Base-by-base conservation (phyloP, 345 rosid genomes). In the Moringa oleifera region DNA sequence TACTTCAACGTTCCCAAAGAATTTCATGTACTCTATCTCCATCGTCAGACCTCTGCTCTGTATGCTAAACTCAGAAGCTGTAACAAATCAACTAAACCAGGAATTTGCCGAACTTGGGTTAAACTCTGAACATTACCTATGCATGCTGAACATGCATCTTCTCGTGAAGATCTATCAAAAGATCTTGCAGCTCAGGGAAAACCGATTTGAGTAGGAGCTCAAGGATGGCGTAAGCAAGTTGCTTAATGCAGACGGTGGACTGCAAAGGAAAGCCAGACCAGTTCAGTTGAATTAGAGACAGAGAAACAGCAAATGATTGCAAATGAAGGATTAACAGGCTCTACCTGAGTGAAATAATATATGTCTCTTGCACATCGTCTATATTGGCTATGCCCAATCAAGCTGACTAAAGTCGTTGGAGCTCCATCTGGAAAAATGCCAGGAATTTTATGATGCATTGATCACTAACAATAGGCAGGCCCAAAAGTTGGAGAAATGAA, bases 331-430 rank as follows among this genome's bases (percentile, higher is more conserved):
- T 25, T 22, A 20, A 45, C 28, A 21, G 20, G 59, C 21, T 52
- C 8, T 51, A 95, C 99, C 97, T 95, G 99, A 61, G 96, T 89
- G 79, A 95, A 95, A 71, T 83, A 85, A 73, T 81, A 95, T 59
- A 95, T 91, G 72, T 91, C 99, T 78, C 84, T 80, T 5, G 98
- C 96, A 65, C 99, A 87, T 16, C 96, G 88, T 69, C 80, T 87
- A 81, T 95, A 95, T 65, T 95, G 99, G 28, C 88, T 95, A 25
- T 53, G 62, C 74, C 99, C 99, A 41, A 95, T 83, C 80, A 95
- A 81, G 80, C 98, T 78, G 61, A 95, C 99, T 67, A 95, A 77
- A 45, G 97, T 73, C 25, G 94, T 57, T 19, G 99, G 99, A 67
- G 95, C 90, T 52, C 95, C 98, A 78, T 83, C 99, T 95, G 81